phyloP scores from a whole-genome alignment of 257 asterid genomes.

The Solanum microdontum region DNA sequence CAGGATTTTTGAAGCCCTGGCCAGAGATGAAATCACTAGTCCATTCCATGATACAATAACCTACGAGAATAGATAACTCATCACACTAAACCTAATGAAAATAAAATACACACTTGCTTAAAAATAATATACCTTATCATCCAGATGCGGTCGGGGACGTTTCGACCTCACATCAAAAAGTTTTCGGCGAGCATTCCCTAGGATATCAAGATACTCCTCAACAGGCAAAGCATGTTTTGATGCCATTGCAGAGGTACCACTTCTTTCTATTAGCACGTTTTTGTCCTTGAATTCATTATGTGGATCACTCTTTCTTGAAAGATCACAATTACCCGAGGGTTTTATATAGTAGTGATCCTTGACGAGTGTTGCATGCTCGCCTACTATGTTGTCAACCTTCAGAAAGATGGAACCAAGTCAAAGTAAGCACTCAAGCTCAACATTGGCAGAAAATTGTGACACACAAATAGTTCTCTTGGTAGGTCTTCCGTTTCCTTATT shows the following conservation, averaged over 20 bases:
- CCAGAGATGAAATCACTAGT: constrained; percentile 78
- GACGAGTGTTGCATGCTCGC: constrained; percentile 58
- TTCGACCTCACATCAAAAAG: constrained; percentile 49
- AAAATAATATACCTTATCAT: constrained; percentile 60
- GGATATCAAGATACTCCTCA: constrained; percentile 47
- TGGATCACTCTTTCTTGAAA: constrained; percentile 86
- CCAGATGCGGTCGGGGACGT: constrained; percentile 83
- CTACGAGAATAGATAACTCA: constrained; percentile 21
- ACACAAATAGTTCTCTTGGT: neutral
- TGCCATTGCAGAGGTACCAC: constrained; percentile 52
- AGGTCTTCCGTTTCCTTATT: neutral
- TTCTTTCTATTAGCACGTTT: constrained; percentile 77
- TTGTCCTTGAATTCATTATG: constrained; percentile 75
- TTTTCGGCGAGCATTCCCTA: constrained; percentile 52
- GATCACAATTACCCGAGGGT: constrained; percentile 80
- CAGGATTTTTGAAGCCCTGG: constrained; percentile 78
- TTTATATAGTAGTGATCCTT: constrained; percentile 79
- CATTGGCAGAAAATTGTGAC: neutral
- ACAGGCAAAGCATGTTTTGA: constrained; percentile 45
- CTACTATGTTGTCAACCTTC: constrained; percentile 60
- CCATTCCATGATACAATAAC: constrained; percentile 99
- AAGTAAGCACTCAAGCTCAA: neutral
- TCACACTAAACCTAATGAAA: neutral
- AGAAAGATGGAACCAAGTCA: neutral
- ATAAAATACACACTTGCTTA: neutral